Conservation (phyloP, 176 grass and related monocot species). For the Olyra latifolia region DNA sequence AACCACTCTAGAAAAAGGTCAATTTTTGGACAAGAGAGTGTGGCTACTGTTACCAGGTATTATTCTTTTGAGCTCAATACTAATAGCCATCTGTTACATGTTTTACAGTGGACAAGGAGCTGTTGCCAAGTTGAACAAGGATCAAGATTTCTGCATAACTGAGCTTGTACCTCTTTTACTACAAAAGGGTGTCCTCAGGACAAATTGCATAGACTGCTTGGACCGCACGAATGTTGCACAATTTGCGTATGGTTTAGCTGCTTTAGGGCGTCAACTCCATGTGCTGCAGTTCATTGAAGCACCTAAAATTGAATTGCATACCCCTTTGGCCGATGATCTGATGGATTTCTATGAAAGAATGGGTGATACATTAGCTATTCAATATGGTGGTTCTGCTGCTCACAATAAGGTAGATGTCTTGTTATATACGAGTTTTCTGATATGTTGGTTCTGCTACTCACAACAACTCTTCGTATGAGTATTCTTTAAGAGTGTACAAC, state of each 20-base stretch:
- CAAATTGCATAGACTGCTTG: slow-evolving; percentile 98
- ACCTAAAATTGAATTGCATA: slow-evolving; percentile 73
- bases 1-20: neutral
- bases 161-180: slow-evolving; percentile 51
- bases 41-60: neutral
- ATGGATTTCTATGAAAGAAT: slow-evolving; percentile 95
- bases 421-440: slow-evolving; percentile 5
- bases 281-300: slow-evolving; percentile 51
- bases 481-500: slow-evolving; percentile 10
- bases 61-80: slow-evolving; percentile 14
- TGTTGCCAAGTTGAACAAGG: slow-evolving; percentile 12
- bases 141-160: slow-evolving; percentile 5
- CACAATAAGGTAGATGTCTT: slow-evolving; percentile 84
- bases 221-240: slow-evolving; percentile 99
- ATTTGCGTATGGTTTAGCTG: slow-evolving; percentile 82
- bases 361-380: slow-evolving; percentile 86
- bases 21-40: neutral
- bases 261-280: slow-evolving; percentile 85
- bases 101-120: slow-evolving; percentile 43
- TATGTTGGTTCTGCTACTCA: slow-evolving; percentile 82
- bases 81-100: slow-evolving; percentile 31
- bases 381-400: slow-evolving; percentile 92
- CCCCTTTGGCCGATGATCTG: slow-evolving; percentile 67
- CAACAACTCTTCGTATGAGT: slow-evolving; percentile 31
- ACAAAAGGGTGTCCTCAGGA: slow-evolving; percentile 94